A percentile compares a stretch with the other conserved stretches of the same genome.
Evolutionary conservation across 306 rosid species (phyloP).

Genomic region (Prunus salicina): DNA sequence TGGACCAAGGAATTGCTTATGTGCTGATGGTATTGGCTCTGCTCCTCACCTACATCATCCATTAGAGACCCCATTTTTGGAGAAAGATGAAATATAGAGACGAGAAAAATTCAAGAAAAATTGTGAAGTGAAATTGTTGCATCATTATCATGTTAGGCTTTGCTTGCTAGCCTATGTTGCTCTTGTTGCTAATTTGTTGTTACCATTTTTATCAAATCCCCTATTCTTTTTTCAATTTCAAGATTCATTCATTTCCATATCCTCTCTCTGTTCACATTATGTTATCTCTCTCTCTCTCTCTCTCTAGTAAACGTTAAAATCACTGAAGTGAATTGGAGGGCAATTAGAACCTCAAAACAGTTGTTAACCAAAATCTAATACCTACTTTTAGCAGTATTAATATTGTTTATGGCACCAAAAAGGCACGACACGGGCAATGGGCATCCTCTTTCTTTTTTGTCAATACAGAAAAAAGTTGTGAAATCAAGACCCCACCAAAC

Average conservation of each 20-base stretch:
- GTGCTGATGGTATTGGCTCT: slow-evolving; percentile 31
- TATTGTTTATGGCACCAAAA: too few species aligned
- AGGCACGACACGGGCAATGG: too few species aligned
- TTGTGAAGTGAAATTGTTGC: not conserved
- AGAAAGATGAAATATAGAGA: not conserved
- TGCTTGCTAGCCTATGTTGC: not conserved
- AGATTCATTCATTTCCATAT: not conserved
- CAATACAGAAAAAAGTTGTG: not conserved
- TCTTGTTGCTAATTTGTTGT: not conserved
- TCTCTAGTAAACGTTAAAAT: not conserved
- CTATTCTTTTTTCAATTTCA: not conserved
- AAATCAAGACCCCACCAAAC: not conserved
- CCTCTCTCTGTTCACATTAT: not conserved
- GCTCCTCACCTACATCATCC: slow-evolving; percentile 59
- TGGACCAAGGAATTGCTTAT: slow-evolving; percentile 43
- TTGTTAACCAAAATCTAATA: too few species aligned
- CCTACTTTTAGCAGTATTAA: too few species aligned
- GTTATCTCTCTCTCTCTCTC: not conserved
- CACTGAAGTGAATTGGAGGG: too few species aligned
- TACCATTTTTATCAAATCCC: not conserved
- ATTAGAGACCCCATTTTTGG: slow-evolving; percentile 22
- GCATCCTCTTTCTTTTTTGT: not conserved
- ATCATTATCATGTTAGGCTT: not conserved
- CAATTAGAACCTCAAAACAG: too few species aligned
- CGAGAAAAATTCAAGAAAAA: not conserved